Percentiles rank a stretch among this genome's conserved stretches.
phyloP scores from a whole-genome alignment of 306 rosid species.

The Astragalus glycyphyllos region DNA sequence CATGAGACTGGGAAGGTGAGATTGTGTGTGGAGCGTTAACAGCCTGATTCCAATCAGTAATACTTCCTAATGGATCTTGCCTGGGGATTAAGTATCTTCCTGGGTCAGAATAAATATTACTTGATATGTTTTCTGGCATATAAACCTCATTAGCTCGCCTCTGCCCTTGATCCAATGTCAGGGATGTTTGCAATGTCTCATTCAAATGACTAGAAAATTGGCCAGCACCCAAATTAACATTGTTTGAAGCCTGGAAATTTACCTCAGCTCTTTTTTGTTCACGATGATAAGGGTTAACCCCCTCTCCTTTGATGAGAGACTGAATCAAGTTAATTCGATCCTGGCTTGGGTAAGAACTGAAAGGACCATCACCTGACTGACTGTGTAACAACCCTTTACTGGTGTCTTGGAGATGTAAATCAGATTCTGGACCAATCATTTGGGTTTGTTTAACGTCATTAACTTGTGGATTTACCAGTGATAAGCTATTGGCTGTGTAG shows the following conservation, averaged over 20 bases:
- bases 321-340: constrained; percentile 73
- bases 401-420: constrained; percentile 54
- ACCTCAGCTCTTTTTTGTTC: constrained; percentile 65
- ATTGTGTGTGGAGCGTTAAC: constrained; percentile 51
- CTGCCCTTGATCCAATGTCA: constrained; percentile 65
- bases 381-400: constrained; percentile 58
- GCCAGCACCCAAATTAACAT: constrained; percentile 53
- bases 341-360: constrained; percentile 68
- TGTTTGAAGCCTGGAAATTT: constrained; percentile 60
- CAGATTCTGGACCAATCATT: constrained; percentile 63
- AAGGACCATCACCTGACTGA: constrained; percentile 59
- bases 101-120: constrained; percentile 66
- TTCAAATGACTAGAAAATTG: constrained; percentile 72
- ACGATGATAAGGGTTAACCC: constrained; percentile 58
- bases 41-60: constrained; percentile 86
- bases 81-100: constrained; percentile 64
- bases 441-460: constrained; percentile 51
- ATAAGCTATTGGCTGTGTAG: constrained; percentile 52
- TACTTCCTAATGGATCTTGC: constrained; percentile 57
- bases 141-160: constrained; percentile 63
- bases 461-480: constrained; percentile 58
- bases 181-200: constrained; percentile 62
- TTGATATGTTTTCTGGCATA: constrained; percentile 57
- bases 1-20: constrained; percentile 66
- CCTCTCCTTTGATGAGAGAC: constrained; percentile 73